Conservation (phyloP, 2,329 filamentous ascomycete species). For the Trichoderma aggressivum region DNA sequence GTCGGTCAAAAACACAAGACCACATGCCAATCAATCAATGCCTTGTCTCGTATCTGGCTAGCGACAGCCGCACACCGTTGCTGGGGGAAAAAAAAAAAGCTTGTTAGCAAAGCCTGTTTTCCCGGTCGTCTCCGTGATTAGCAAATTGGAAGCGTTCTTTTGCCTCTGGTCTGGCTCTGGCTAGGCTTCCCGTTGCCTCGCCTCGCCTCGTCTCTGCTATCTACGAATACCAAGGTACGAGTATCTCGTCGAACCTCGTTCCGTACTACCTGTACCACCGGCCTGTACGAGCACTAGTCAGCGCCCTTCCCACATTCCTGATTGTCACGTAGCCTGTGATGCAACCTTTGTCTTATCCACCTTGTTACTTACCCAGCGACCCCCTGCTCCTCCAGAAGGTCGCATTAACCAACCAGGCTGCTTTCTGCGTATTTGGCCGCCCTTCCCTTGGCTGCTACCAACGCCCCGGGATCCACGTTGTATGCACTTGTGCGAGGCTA, state of each 20-base stretch:
- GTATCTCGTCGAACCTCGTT: too few relatives aligned
- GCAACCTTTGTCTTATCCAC: conserved; percentile 16
- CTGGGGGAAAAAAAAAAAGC: not conserved
- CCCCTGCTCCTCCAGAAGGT: too few relatives aligned
- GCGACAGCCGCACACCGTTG: not conserved
- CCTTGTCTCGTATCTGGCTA: not conserved
- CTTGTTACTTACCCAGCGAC: not conserved
- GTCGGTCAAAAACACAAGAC: not conserved
- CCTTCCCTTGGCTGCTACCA: conserved; percentile 16
- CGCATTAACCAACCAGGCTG: not conserved
- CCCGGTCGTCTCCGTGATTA: not conserved
- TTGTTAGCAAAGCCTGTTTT: not conserved
- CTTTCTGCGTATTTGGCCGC: not conserved
- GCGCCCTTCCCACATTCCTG: conserved; percentile 16
- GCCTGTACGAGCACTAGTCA: conserved; percentile 12
- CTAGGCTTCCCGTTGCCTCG: not conserved
- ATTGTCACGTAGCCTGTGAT: conserved; percentile 20
- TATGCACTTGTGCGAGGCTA: conserved; percentile 10
- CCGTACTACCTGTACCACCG: not conserved
- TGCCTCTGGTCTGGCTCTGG: not conserved
- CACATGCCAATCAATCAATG: not conserved
- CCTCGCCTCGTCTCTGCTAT: not conserved
- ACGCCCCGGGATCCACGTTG: conserved; percentile 19
- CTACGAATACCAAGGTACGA: too few relatives aligned
- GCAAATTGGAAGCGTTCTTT: not conserved